Percentiles rank a stretch among this genome's conserved stretches.
Conservation (phyloP, 495 filamentous ascomycete species). For the Neurospora tetraspora region DNA sequence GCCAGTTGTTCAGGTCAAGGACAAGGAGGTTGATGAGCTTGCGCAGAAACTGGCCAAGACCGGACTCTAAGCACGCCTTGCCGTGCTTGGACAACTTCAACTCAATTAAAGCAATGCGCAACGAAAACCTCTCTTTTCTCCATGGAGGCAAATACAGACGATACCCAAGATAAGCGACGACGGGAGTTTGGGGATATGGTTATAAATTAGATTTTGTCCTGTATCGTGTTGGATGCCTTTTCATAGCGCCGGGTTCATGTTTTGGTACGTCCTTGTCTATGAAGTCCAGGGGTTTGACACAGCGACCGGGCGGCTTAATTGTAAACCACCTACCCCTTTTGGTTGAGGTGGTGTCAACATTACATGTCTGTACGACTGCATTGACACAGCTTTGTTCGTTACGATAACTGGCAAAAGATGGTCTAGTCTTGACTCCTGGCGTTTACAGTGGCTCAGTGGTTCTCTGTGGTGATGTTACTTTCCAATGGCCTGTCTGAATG, state of each 20-base stretch:
- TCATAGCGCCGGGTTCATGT: neutral
- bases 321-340: neutral
- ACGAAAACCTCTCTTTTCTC: conserved; percentile 1
- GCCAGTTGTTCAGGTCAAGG: conserved; percentile 60
- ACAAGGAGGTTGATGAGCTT: conserved; percentile 71
- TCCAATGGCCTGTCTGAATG: neutral
- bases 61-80: conserved; percentile 20
- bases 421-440: neutral
- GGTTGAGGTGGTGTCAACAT: neutral
- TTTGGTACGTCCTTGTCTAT: neutral
- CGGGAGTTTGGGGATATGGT: conserved; percentile 10
- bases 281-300: neutral
- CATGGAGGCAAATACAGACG: conserved; percentile 11
- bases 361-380: neutral
- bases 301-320: neutral
- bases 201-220: conserved; percentile 6
- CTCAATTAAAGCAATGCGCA: neutral
- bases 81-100: neutral
- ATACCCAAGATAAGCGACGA: conserved; percentile 17
- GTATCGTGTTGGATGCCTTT: conserved; percentile 5
- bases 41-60: conserved; percentile 67
- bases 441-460: neutral
- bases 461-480: neutral
- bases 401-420: neutral
- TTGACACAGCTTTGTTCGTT: neutral